Conservation (phyloP, 2,329 filamentous ascomycete species). For the Keithomyces neogunnii region DNA sequence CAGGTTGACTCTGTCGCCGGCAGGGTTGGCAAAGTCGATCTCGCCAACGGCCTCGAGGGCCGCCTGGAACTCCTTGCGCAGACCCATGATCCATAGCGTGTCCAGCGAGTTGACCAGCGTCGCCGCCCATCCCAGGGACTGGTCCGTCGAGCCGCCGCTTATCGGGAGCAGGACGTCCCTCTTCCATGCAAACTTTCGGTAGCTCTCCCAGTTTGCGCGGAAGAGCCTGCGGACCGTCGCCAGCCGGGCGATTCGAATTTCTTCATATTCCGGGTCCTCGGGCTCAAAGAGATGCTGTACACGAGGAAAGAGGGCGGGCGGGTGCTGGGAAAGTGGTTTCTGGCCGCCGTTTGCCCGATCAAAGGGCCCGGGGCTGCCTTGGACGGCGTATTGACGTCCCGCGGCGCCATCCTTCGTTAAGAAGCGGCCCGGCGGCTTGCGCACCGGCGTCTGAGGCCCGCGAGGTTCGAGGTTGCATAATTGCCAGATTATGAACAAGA, state of each 20-base stretch:
- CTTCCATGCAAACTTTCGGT: conserved; percentile 55
- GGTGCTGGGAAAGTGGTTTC: background rate
- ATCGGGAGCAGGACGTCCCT: conserved; percentile 55
- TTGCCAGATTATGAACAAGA: background rate
- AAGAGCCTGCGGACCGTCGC: conserved; percentile 25
- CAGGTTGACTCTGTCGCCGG: conserved; percentile 43
- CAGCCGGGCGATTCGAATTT: background rate
- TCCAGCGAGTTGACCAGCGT: conserved; percentile 61
- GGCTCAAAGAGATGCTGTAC: background rate
- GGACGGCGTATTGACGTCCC: too few relatives aligned
- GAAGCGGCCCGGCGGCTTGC: background rate
- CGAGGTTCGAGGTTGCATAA: background rate
- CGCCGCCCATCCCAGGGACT: conserved; percentile 59
- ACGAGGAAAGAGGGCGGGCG: background rate
- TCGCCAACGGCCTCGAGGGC: conserved; percentile 48
- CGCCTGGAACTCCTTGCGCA: conserved; percentile 56
- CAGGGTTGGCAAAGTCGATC: conserved; percentile 53
- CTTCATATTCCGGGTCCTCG: background rate
- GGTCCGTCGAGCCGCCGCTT: conserved; percentile 40
- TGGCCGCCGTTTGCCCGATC: background rate
- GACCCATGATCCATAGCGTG: conserved; percentile 64
- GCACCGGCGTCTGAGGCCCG: background rate
- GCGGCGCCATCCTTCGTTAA: background rate
- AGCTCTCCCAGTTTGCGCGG: conserved; percentile 34
- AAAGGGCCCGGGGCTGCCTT: too few relatives aligned